Conservation (phyloP, 495 filamentous ascomycete species). For the Penicillium cataractarum region DNA sequence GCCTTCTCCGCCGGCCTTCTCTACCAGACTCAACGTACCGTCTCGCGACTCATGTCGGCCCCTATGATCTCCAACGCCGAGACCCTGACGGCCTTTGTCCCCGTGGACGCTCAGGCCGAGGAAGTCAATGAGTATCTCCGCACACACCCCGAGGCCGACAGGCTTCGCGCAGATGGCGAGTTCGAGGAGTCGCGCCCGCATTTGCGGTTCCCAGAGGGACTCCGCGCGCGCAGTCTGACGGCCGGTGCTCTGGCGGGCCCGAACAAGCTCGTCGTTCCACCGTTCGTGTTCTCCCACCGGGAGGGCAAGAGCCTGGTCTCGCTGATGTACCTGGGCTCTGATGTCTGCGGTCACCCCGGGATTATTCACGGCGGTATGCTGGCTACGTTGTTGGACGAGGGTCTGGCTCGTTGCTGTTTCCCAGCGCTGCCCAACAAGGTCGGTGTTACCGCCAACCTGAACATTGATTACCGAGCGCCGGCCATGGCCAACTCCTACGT, state of each 20-base stretch:
- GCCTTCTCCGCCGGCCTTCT: conserved; percentile 39
- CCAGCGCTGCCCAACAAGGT: conserved; percentile 85
- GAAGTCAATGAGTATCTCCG: conserved; percentile 74
- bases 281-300: conserved; percentile 71
- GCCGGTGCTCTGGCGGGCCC: conserved; percentile 77
- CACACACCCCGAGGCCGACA: conserved; percentile 69
- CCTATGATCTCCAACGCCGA: conserved; percentile 68
- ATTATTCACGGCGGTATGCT: conserved; percentile 91
- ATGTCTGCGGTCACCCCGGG: conserved; percentile 88
- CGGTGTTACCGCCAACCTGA: conserved; percentile 88
- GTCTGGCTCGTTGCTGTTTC: conserved; percentile 88
- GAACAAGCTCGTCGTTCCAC: conserved; percentile 80
- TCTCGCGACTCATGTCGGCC: conserved; percentile 48
- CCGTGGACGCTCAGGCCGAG: conserved; percentile 60
- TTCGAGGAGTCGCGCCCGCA: conserved; percentile 83
- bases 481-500: conserved; percentile 75
- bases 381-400: conserved; percentile 92
- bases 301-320: conserved; percentile 73
- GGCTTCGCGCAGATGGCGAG: conserved; percentile 66
- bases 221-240: conserved; percentile 76
- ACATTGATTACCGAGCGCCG: conserved; percentile 84
- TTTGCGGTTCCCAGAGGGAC: conserved; percentile 72
- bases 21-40: conserved; percentile 31
- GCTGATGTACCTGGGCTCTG: conserved; percentile 76
- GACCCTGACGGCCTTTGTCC: conserved; percentile 65